Evolutionary conservation across 331 rosid genomes (phyloP).

Genomic region (Quercus phellos): DNA sequence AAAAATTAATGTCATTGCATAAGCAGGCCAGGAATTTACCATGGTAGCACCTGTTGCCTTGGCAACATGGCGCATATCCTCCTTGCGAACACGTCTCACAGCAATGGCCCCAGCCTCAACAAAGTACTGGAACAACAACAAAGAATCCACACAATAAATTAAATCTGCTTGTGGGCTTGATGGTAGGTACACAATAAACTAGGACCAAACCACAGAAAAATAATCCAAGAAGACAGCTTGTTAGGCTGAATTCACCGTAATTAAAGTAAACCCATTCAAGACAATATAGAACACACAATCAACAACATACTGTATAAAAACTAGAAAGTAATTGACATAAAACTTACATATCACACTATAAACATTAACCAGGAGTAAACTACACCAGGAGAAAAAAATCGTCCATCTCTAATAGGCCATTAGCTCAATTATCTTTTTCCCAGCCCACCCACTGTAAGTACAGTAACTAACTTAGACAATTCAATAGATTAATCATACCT

Average conservation of each 20-base stretch:
- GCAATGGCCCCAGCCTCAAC: conserved; percentile 98
- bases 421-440: no score
- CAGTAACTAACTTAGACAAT: background rate
- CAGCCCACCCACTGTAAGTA: background rate
- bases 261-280: background rate
- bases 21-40: conserved; percentile 39
- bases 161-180: background rate
- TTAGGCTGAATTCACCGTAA: background rate
- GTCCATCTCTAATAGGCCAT: no score
- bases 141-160: background rate
- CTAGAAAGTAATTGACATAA: background rate
- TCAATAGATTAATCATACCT: background rate
- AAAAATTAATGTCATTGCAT: background rate
- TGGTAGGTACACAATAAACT: background rate
- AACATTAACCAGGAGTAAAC: background rate
- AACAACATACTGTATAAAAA: background rate
- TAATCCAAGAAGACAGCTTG: background rate
- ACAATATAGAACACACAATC: background rate
- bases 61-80: conserved; percentile 98
- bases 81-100: conserved; percentile 88
- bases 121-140: conserved; percentile 60
- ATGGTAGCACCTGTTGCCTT: conserved; percentile 96
- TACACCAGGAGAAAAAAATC: background rate
- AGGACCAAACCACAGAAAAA: background rate
- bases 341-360: background rate